A percentile compares a stretch with the other conserved stretches of the same genome.
phyloP scores from a whole-genome alignment of 2,329 filamentous ascomycete species.

The Coniochaeta hoffmannii region DNA sequence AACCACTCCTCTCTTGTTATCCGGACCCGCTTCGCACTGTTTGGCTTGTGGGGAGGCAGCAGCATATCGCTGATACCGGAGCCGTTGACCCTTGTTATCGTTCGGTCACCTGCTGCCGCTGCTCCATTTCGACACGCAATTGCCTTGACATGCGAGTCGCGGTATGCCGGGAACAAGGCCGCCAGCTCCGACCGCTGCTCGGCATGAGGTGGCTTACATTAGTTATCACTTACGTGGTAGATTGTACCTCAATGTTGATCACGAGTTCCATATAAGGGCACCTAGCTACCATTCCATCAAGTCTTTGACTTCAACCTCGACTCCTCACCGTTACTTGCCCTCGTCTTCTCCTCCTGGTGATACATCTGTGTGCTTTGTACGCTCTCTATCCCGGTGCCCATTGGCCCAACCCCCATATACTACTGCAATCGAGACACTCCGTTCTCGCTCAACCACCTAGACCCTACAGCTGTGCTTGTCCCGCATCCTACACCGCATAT shows the following conservation, averaged over 20 bases:
- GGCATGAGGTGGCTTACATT: neutral
- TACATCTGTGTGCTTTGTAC: neutral
- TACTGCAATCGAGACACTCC: neutral
- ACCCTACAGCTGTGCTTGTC: neutral
- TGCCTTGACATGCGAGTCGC: neutral
- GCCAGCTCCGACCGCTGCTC: neutral
- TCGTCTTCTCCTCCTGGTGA: neutral
- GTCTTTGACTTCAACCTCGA: neutral
- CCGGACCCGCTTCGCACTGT: neutral
- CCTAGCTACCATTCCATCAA: neutral
- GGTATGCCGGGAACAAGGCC: neutral
- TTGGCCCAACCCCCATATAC: neutral
- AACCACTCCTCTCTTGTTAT: neutral
- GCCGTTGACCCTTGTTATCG: constrained; percentile 2
- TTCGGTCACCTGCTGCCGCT: constrained; percentile 2
- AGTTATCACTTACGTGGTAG: neutral
- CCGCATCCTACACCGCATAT: neutral
- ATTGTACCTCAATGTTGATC: neutral
- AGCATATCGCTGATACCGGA: constrained; percentile 1
- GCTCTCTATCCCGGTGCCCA: neutral
- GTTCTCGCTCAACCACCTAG: neutral
- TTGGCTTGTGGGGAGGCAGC: neutral
- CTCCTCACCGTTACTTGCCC: neutral
- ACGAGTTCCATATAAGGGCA: constrained; percentile 2
- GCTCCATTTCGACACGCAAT: constrained; percentile 2